phyloP scores from a whole-genome alignment of 371 early-diverging fungal species.

The Syncephalastrum contaminatum region DNA sequence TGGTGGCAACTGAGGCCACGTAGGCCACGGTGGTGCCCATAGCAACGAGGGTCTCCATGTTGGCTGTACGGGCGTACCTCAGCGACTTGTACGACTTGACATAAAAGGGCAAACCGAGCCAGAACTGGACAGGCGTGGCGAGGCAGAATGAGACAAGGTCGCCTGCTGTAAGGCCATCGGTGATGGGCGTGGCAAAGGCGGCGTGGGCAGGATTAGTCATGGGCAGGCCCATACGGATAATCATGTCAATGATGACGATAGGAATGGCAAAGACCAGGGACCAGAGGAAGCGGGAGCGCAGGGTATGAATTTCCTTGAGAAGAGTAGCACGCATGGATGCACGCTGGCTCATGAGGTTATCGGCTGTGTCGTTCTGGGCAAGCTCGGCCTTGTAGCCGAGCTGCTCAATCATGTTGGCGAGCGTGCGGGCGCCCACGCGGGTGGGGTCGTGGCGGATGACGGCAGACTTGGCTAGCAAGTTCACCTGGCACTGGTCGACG shows the following conservation, averaged over 20 bases:
- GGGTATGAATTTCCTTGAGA: conserved; percentile 41
- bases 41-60: conserved; percentile 70
- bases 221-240: conserved; percentile 61
- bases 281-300: conserved; percentile 49
- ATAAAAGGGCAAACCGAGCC: conserved; percentile 57
- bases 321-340: conserved; percentile 48
- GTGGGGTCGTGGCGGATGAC: conserved; percentile 58
- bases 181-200: conserved; percentile 33
- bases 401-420: conserved; percentile 58
- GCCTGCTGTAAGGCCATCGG: conserved; percentile 46
- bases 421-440: conserved; percentile 44
- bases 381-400: conserved; percentile 60
- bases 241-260: conserved; percentile 60
- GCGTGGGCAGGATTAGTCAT: conserved; percentile 33
- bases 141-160: conserved; percentile 52
- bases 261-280: conserved; percentile 61
- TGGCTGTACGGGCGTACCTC: conserved; percentile 58
- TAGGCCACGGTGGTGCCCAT: conserved; percentile 72
- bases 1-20: conserved; percentile 53
- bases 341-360: conserved; percentile 35
- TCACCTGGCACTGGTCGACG: conserved; percentile 62
- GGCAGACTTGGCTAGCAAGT: conserved; percentile 63
- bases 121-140: conserved; percentile 60
- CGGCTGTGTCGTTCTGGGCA: conserved; percentile 29
- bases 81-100: conserved; percentile 54